A percentile compares a stretch with the other conserved stretches of the same genome.
Evolutionary conservation across 805 yeast species (phyloP).

Genomic region (Wickerhamiella allomyrinae): DNA sequence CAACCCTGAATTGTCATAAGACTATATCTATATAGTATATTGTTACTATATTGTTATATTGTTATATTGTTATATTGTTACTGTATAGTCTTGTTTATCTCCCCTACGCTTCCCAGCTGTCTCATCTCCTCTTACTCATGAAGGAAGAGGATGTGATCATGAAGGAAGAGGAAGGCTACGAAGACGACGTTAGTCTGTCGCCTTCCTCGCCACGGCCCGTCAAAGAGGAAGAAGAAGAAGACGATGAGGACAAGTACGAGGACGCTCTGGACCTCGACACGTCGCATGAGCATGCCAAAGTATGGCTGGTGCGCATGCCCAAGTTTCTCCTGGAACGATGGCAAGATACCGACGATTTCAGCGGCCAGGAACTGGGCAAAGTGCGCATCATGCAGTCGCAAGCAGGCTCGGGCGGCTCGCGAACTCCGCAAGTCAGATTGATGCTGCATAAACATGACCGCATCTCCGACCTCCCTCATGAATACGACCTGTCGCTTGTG

Average conservation of each 20-base stretch:
- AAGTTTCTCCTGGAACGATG: slow-evolving; percentile 72
- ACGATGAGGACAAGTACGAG: slow-evolving; percentile 32
- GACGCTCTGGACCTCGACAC: slow-evolving; percentile 72
- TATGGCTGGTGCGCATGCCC: slow-evolving; percentile 89
- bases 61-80: too few species aligned
- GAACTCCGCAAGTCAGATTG: slow-evolving; percentile 23
- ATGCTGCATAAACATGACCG: slow-evolving; percentile 27
- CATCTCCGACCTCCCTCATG: slow-evolving; percentile 55
- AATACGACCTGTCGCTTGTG: slow-evolving; percentile 65
- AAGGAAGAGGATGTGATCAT: too few species aligned
- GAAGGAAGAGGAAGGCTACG: slow-evolving; percentile 15
- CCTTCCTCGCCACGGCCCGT: slow-evolving; percentile 21
- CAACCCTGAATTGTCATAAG: background rate
- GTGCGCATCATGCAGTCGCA: slow-evolving; percentile 52
- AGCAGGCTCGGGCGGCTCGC: slow-evolving; percentile 6
- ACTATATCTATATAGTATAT: too few species aligned
- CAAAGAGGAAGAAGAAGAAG: slow-evolving; percentile 22
- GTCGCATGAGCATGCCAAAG: slow-evolving; percentile 45
- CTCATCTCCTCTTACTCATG: too few species aligned
- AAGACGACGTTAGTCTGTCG: slow-evolving; percentile 27
- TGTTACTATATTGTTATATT: too few species aligned
- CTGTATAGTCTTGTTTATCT: too few species aligned
- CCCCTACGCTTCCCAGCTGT: too few species aligned
- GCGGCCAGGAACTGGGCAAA: slow-evolving; percentile 65
- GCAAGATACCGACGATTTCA: slow-evolving; percentile 45